A percentile compares a stretch with the other conserved stretches of the same genome.
phyloP scores from a whole-genome alignment of 768 basidiomycete genomes.

The Leucosporidium scottii region DNA sequence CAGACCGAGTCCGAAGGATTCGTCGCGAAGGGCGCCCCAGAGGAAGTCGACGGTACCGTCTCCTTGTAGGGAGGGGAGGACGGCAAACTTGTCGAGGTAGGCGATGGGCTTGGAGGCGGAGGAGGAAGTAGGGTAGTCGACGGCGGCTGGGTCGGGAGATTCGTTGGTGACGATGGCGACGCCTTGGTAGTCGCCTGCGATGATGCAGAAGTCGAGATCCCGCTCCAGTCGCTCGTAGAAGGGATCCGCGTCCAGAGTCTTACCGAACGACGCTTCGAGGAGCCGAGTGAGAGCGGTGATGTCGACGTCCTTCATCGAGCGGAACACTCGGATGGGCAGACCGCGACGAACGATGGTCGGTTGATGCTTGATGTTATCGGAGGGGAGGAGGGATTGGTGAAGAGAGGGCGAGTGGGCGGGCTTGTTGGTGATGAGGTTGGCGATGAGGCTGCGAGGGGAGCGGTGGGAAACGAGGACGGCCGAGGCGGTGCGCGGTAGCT shows the following conservation, averaged over 20 bases:
- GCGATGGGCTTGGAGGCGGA: conserved; percentile 49
- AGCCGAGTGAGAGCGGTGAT: conserved; percentile 64
- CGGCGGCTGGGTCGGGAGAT: conserved; percentile 39
- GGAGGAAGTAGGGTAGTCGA: neutral
- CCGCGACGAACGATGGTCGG: conserved; percentile 89
- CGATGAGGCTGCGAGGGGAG: conserved; percentile 88
- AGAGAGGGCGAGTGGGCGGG: conserved; percentile 92
- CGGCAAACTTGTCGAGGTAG: conserved; percentile 98
- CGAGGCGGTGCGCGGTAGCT: conserved; percentile 89
- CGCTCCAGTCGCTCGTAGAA: conserved; percentile 74
- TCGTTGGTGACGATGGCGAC: conserved; percentile 83
- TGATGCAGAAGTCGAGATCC: conserved; percentile 79
- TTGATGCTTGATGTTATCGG: conserved; percentile 74
- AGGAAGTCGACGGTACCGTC: conserved; percentile 99
- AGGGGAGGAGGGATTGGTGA: conserved; percentile 80
- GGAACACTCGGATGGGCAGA: conserved; percentile 73
- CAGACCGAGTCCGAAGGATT: conserved; percentile 91
- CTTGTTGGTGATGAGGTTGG: conserved; percentile 95
- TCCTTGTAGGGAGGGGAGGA: conserved; percentile 87
- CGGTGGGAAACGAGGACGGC: conserved; percentile 97
- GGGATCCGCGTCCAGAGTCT: conserved; percentile 58
- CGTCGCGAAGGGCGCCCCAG: conserved; percentile 97
- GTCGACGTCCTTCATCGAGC: conserved; percentile 57
- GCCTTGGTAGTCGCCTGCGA: conserved; percentile 91
- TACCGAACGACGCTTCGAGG: conserved; percentile 78